phyloP scores from a whole-genome alignment of 225 moss, liverwort and hornwort genomes.

The Marchantia paleacea region DNA sequence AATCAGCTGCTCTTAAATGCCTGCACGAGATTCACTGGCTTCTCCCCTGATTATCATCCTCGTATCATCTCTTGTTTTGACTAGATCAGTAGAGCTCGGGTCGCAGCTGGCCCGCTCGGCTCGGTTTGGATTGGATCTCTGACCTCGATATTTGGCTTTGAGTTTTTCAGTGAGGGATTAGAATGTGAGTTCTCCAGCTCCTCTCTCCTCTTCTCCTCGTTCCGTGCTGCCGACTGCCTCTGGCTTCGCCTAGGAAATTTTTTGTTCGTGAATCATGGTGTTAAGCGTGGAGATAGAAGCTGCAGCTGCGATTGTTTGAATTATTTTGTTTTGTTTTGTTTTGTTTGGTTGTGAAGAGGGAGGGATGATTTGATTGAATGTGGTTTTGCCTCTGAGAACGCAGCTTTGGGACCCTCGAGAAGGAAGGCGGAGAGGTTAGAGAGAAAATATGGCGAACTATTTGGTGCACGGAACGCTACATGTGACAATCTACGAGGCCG shows the following conservation, averaged over 20 bases:
- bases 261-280: neutral
- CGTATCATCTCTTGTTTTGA: neutral
- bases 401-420: neutral
- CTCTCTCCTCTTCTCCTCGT: neutral
- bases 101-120: neutral
- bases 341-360: neutral
- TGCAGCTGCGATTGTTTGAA: neutral
- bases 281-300: neutral
- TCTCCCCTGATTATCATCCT: neutral
- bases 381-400: neutral
- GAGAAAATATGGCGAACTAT: slow-evolving; percentile 54
- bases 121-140: neutral
- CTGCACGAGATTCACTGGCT: neutral
- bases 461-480: slow-evolving; percentile 76
- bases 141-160: no score
- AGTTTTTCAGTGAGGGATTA: no score
- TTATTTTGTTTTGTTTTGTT: no score
- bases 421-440: neutral
- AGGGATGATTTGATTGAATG: neutral
- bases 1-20: neutral
- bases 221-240: neutral
- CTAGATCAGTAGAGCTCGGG: neutral
- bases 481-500: slow-evolving; percentile 57
- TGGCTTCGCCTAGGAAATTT: neutral
- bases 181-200: neutral